phyloP scores from a whole-genome alignment of 176 grass and related monocot genomes.

The Eleusine indica region DNA sequence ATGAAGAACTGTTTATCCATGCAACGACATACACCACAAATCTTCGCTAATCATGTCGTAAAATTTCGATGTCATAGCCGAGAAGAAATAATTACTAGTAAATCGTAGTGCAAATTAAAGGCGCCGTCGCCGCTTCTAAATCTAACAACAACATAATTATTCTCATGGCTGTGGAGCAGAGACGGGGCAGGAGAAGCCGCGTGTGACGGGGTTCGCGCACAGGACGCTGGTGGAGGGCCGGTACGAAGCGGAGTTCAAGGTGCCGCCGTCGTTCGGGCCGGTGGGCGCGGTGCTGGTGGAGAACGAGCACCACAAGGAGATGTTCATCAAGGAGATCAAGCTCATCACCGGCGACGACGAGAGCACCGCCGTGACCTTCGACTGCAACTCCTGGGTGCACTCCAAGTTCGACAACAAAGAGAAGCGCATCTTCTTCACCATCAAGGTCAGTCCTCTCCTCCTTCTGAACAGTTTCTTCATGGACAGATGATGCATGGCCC shows the following conservation, averaged over 20 bases:
- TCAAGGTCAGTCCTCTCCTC: constrained; percentile 31
- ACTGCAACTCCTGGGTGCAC: constrained; percentile 76
- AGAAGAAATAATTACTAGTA: no score
- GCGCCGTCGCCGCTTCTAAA: no score
- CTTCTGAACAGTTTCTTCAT: neutral
- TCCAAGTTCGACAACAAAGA: constrained; percentile 74
- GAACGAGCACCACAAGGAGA: constrained; percentile 89
- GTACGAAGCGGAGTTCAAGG: constrained; percentile 54
- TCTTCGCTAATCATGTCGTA: neutral
- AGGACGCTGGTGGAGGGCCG: constrained; percentile 26
- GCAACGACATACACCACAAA: neutral
- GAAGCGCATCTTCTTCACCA: constrained; percentile 64
- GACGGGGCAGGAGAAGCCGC: constrained; percentile 55
- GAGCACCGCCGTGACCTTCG: constrained; percentile 40
- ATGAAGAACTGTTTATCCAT: neutral
- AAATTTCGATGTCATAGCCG: neutral
- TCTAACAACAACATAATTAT: no score
- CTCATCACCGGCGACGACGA: constrained; percentile 50
- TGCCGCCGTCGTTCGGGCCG: constrained; percentile 56
- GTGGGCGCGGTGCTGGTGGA: constrained; percentile 72
- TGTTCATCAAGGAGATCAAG: constrained; percentile 63
- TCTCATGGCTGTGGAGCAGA: constrained; percentile 19
- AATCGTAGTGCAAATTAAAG: no score
- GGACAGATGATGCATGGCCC: neutral
- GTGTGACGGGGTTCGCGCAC: constrained; percentile 52